phyloP scores from a whole-genome alignment of 495 filamentous ascomycete genomes.

The Penicillium pulvis region DNA sequence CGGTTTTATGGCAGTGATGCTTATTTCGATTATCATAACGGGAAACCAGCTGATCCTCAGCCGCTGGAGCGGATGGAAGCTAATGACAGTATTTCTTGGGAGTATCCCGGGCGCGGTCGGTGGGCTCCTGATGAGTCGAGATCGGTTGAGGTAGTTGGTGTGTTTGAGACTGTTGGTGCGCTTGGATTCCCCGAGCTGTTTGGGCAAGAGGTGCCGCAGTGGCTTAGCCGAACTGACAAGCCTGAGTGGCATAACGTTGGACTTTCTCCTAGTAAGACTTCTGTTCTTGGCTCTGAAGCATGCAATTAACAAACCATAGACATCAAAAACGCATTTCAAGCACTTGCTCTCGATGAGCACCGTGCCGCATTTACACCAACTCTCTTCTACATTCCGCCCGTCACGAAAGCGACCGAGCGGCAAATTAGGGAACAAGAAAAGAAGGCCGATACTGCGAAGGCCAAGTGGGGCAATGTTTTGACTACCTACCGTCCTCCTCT shows the following conservation, averaged over 20 bases:
- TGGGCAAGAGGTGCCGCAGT: conserved; percentile 12
- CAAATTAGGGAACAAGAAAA: not conserved
- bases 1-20: conserved; percentile 14
- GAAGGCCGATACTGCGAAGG: not conserved
- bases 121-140: conserved; percentile 17
- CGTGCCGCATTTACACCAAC: conserved; percentile 10
- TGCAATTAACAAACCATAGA: conserved; percentile 9
- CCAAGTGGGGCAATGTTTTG: not conserved
- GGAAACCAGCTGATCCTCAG: conserved; percentile 18
- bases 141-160: conserved; percentile 52
- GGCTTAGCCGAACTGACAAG: conserved; percentile 7
- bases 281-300: not conserved
- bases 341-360: conserved; percentile 38
- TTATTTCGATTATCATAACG: conserved; percentile 6
- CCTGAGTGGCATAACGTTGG: conserved; percentile 13
- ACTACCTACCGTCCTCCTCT: not conserved
- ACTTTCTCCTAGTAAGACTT: conserved; percentile 14
- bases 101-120: conserved; percentile 6
- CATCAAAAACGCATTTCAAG: conserved; percentile 60
- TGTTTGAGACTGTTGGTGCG: conserved; percentile 62
- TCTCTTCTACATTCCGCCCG: conserved; percentile 2
- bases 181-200: conserved; percentile 19
- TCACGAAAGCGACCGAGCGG: not conserved
- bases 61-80: not conserved
- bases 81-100: not conserved